Base-by-base conservation (phyloP, 768 basidiomycete genomes). In the Gautieria morchelliformis region DNA sequence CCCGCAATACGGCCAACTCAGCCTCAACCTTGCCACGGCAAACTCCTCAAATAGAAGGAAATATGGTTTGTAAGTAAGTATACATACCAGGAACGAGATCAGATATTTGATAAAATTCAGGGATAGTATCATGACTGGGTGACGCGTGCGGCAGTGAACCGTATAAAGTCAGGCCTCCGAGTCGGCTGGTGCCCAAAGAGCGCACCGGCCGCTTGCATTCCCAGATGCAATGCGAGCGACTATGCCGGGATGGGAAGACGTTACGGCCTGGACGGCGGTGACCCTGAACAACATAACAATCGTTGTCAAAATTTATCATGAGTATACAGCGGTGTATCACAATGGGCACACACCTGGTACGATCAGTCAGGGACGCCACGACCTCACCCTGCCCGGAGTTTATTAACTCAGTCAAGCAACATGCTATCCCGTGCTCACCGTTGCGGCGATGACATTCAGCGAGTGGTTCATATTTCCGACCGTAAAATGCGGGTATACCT, bases 241-340 rank as follows among this genome's bases (percentile, higher is more conserved):
- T 20, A 88, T 70, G 56, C 66, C 83, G 0, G 90, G 89, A 67
- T 92, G 90, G 14, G 87, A 89, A 63, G 85, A 87, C 8, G 90
- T 89, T n/a, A 92, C 90, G n/a, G 90, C 89, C 69, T 91, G 90
- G 4, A 85, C 84, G 1, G 90, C 89, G 20, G 85, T 80, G 59
- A 92, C 84, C 61, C 87, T 90, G 60, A 22, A 14, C 32, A 32
- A 37, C 9, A 35, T 6, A 19, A 24, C 15, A 35, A 55, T 56
- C 11, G 20, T n/a, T 33, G 7, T 7, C 42, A 24, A 20, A n/a
- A 27, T 52, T 49, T 32, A n/a, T 20, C 35, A 55, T 15, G 7
- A 30, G 22, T 22, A 52, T n/a, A 27, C 27, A 27, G 27, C 27
- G 27, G 27, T 27, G 27, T 27, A 39, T 35, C 9, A 14, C 11